Evolutionary conservation across 75 land plant species (phyloP).

Genomic region (Ceratopteris richardii): DNA sequence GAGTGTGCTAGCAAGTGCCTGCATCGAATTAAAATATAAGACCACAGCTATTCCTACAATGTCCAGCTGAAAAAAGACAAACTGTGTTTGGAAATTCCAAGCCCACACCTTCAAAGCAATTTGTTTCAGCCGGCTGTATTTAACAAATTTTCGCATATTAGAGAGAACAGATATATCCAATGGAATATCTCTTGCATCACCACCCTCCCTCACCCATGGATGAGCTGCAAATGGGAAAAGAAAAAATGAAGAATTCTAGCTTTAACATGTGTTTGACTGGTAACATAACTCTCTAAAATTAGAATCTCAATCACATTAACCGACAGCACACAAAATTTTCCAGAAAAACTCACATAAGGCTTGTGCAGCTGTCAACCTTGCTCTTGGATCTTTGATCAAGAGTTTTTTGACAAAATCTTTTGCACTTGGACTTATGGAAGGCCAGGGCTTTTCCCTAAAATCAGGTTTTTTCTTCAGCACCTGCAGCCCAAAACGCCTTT

Average conservation of each 20-base stretch:
- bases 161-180: conserved; percentile 85
- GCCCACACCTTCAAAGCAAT: conserved; percentile 71
- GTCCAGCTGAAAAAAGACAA: too few relatives aligned
- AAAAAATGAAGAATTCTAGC: not conserved
- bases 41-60: too few relatives aligned
- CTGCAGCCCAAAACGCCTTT: conserved; percentile 14
- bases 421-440: conserved; percentile 61
- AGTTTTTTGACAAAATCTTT: conserved; percentile 88
- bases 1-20: conserved; percentile 95
- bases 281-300: not conserved
- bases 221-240: conserved; percentile 58
- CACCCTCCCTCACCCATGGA: conserved; percentile 98
- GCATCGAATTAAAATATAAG: not conserved
- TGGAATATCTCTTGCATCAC: conserved; percentile 87
- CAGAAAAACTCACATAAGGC: conserved; percentile 63
- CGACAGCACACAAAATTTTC: too few relatives aligned
- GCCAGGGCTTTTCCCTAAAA: conserved; percentile 88
- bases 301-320: too few relatives aligned
- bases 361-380: conserved; percentile 90
- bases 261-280: not conserved
- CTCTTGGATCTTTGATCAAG: conserved; percentile 78
- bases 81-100: too few relatives aligned
- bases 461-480: conserved; percentile 87
- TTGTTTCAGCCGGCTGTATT: conserved; percentile 88
- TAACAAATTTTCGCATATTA: conserved; percentile 94